phyloP scores from a whole-genome alignment of 768 basidiomycete genomes.

The Phaeotremella skinneri region DNA sequence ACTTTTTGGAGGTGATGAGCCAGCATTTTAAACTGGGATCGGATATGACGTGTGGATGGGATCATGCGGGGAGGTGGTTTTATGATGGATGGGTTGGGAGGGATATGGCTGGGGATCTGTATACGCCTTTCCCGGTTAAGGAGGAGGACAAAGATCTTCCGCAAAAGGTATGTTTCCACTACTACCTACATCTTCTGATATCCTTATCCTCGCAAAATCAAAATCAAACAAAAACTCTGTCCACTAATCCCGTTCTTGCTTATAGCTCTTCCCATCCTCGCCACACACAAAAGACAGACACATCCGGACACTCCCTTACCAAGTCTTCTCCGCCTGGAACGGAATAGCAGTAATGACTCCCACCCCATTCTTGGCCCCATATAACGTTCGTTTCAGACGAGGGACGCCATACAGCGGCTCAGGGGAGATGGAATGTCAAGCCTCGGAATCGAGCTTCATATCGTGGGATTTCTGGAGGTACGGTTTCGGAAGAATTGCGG shows the following conservation, averaged over 20 bases:
- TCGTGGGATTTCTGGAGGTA: conserved; percentile 48
- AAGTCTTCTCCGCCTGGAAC: conserved; percentile 51
- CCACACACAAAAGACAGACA: conserved; percentile 36
- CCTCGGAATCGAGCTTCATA: conserved; percentile 41
- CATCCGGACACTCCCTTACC: conserved; percentile 43
- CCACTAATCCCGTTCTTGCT: no score
- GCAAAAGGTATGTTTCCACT: conserved; percentile 35
- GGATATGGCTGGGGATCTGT: conserved; percentile 48
- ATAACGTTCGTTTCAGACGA: conserved; percentile 50
- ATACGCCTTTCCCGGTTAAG: conserved; percentile 41
- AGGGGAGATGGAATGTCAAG: conserved; percentile 39
- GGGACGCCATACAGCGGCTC: no score
- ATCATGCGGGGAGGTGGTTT: conserved; percentile 48
- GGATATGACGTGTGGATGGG: conserved; percentile 52
- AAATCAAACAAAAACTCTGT: neutral
- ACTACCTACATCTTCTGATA: no score
- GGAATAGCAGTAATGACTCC: conserved; percentile 48
- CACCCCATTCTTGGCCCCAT: conserved; percentile 46
- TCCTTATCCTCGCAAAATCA: no score
- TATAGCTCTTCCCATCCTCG: conserved; percentile 42
- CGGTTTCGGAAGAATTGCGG: conserved; percentile 37
- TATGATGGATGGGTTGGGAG: conserved; percentile 52
- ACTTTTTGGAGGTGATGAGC: conserved; percentile 49
- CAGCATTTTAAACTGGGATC: conserved; percentile 49
- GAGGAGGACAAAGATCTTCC: conserved; percentile 40